Base-by-base conservation (phyloP, 805 yeast species). In the Debaryomyces prosopidis region DNA sequence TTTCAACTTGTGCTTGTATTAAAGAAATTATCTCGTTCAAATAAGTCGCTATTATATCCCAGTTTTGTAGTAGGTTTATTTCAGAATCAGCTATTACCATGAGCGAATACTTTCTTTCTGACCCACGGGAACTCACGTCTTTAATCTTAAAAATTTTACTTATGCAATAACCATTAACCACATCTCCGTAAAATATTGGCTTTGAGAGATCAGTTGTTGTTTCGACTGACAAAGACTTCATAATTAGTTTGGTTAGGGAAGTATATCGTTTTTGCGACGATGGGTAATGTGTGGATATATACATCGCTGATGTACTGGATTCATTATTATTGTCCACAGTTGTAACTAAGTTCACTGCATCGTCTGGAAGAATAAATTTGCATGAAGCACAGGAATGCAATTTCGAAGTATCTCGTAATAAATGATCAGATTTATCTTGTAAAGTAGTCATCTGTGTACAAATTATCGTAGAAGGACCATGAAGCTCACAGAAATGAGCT, bases 401-500 rank as follows among this genome's bases (percentile, higher is more conserved):
- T 71, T 51, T 73, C 18, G 71, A 46, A 16, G 71, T 33, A 73
- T 73, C 57, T 40, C 77, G 69, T 28, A 76, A 60, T 8, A 66
- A 44, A 35, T 66, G 50, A 34, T 58, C 57, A 19, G 59, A 50
- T 5, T 55, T 41, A n/a, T 50, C 43, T 9, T 51, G 55, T 2
- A 45, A 48, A 1, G 59, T 43, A 2, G 62, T 56, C 19, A 60
- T 52, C 52, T 83, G 88, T 0, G 90, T 83, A 50, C 87, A 84
- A 58, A 83, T 63, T 1, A 86, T 69, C 34, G 82, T 76, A 10
- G 82, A 70, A 0, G 92, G 91, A 0, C 92, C 92, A 58, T 86
- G 91, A 17, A 81, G 75, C 62, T 86, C 92, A 61, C 92, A 86
- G 61, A 86, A 86, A 58, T 86, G 92, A 0, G 89, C 84, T 39